Evolutionary conservation across 257 asterid species (phyloP), one percentile per base, ranked within the genome.

Genomic region (Nicotiana tomentosiformis): DNA sequence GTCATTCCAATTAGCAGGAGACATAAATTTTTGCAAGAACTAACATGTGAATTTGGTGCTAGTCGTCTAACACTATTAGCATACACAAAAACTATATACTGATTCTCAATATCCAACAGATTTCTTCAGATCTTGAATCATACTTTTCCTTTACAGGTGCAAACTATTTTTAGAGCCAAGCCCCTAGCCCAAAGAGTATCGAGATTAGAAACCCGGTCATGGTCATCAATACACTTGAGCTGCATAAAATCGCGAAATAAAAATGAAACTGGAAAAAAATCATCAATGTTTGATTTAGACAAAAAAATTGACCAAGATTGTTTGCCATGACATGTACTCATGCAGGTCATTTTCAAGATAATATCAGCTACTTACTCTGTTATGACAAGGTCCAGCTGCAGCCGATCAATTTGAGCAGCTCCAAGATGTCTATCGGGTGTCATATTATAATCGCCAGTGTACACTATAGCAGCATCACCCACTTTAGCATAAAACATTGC

Each of bases 401-500:
- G 84, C 62, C 90, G 89, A 84, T 95, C 99, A 84, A 94, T 94
- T 88, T 93, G 97, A 86, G 99, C 99, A 81, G 99, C 97, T 81
- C 99, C 99, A 84, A 95, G 98, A 92, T 94, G 99, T 84, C 97
- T 90, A 86, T 94, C 99, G 35, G 99, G 91, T 62, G 93, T 92
- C 99, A 94, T 95, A 70, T 95, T 95, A 86, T 95, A 95, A 82
- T 95, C 99, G 33, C 99, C 99, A 51, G 98, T 95, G 82, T 95
- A 95, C 77, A 95, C 93, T 62, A 95, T 78, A 82, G 97, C 89
- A 76, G 97, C 87, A 89, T 95, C 96, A 83, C 99, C 97, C 84
- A 93, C 97, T 90, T 87, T 95, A 88, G 96, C 97, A 90, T 95
- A 92, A 89, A 95, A 91, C 99, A 95, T 95, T 82, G 97, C 99